Evolutionary conservation across 306 rosid genomes (phyloP).

Genomic region (Glycine tomentella): DNA sequence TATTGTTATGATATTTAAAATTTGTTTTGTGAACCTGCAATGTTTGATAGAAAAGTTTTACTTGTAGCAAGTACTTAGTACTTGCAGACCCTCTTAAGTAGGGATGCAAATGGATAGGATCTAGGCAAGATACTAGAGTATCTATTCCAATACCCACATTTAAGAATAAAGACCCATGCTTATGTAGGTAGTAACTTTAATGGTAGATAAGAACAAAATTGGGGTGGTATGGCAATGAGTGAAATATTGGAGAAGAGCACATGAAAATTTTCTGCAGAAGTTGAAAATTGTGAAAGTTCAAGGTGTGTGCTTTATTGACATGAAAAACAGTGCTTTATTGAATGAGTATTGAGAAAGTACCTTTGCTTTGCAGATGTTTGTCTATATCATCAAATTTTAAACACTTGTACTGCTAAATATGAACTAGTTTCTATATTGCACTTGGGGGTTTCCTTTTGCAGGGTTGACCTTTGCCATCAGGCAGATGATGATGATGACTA

Average conservation of each 20-base stretch:
- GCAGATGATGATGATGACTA: conserved; percentile 86
- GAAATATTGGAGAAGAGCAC: conserved; percentile 21
- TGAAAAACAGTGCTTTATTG: conserved; percentile 34
- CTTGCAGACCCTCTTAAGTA: conserved; percentile 3
- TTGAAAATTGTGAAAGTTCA: conserved; percentile 35
- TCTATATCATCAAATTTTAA: conserved; percentile 30
- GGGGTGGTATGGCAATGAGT: conserved; percentile 6
- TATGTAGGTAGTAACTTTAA: background rate
- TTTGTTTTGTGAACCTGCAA: conserved; percentile 12
- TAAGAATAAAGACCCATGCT: background rate
- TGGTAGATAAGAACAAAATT: conserved; percentile 2
- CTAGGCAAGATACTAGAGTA: background rate
- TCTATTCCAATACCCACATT: background rate
- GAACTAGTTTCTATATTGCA: conserved; percentile 44
- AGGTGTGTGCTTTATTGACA: background rate
- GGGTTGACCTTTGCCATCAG: conserved; percentile 99
- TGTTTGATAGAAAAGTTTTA: conserved; percentile 29
- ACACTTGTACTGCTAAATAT: conserved; percentile 33
- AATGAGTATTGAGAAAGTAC: conserved; percentile 24
- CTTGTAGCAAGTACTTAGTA: conserved; percentile 15
- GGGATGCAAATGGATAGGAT: background rate
- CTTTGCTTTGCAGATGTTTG: conserved; percentile 23
- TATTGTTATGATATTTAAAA: conserved; percentile 37
- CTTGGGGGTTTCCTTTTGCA: conserved; percentile 47
- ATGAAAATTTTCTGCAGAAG: background rate